These are phyloP conservation scores for Tolypocladium sp. DNA, from an alignment of 2,329 filamentous ascomycete genomes.

Conservation along the genomic window DNA sequence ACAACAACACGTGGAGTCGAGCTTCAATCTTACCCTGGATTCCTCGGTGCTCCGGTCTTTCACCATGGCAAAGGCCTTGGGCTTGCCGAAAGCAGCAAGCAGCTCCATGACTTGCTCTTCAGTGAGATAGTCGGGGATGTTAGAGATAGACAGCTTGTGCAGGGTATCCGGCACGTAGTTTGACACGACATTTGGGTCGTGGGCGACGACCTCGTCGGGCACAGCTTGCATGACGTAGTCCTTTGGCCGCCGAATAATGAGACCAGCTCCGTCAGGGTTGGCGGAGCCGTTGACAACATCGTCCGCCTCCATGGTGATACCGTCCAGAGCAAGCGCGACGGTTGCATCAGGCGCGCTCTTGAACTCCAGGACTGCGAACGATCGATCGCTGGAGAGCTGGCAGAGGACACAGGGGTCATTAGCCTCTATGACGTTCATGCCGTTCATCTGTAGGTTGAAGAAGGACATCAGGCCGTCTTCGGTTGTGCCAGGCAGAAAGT, in stretches of 20 bases:
- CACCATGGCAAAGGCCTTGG: constrained; percentile 85
- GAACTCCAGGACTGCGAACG: constrained; percentile 87
- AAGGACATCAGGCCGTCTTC: constrained; percentile 73
- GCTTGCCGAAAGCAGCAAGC: constrained; percentile 79
- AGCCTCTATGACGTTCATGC: constrained; percentile 81
- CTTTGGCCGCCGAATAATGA: constrained; percentile 80
- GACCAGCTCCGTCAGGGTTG: constrained; percentile 45
- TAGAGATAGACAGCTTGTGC: constrained; percentile 89
- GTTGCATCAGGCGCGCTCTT: constrained; percentile 81
- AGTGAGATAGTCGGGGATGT: constrained; percentile 77
- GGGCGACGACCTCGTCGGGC: constrained; percentile 56
- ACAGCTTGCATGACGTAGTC: constrained; percentile 91
- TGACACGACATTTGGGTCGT: constrained; percentile 69
- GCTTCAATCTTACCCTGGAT: constrained; percentile 57
- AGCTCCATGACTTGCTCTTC: constrained; percentile 91
- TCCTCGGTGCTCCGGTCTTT: constrained; percentile 81
- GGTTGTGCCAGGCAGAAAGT: constrained; percentile 62
- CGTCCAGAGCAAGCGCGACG: constrained; percentile 81
- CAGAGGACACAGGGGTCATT: constrained; percentile 78
- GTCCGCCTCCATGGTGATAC: constrained; percentile 75
- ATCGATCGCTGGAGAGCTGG: constrained; percentile 68
- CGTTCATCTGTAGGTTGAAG: constrained; percentile 95
- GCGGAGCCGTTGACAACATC: constrained; percentile 45
- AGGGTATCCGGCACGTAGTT: constrained; percentile 81
- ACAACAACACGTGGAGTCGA: not conserved